A percentile compares a stretch with the other conserved stretches of the same genome.
These are phyloP conservation scores for Aureobasidium sp. DNA, from an alignment of 2,329 filamentous ascomycete genomes.

Conservation along the genomic window DNA sequence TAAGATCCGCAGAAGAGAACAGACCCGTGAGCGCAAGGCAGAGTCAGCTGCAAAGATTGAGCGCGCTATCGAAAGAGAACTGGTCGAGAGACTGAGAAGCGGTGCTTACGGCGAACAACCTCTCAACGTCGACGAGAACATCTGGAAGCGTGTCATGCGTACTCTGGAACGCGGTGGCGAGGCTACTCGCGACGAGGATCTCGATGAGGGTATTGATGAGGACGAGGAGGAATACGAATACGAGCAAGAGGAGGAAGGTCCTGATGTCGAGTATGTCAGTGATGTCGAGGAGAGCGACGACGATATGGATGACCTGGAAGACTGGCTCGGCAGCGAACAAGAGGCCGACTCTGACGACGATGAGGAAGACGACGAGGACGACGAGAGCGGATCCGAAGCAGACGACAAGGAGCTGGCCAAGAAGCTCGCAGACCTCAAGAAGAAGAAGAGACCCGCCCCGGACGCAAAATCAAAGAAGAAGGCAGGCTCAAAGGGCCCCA, in stretches of 20 bases:
- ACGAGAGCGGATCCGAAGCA: slow-evolving; percentile 45
- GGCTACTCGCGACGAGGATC: slow-evolving; percentile 72
- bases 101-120: slow-evolving; percentile 93
- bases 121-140: slow-evolving; percentile 85
- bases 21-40: slow-evolving; percentile 41
- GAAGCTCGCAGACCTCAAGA: slow-evolving; percentile 44
- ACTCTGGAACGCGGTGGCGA: slow-evolving; percentile 83
- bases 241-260: slow-evolving; percentile 57
- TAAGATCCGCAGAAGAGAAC: slow-evolving; percentile 58
- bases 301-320: slow-evolving; percentile 81
- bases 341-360: slow-evolving; percentile 44
- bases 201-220: slow-evolving; percentile 78
- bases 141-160: slow-evolving; percentile 95
- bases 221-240: slow-evolving; percentile 56
- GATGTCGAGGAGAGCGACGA: slow-evolving; percentile 67
- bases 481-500: slow-evolving; percentile 42
- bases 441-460: slow-evolving; percentile 49
- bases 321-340: slow-evolving; percentile 68
- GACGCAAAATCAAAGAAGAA: slow-evolving; percentile 45
- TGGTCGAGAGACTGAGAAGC: slow-evolving; percentile 82
- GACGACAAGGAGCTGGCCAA: slow-evolving; percentile 42
- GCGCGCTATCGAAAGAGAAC: slow-evolving; percentile 86
- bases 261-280: slow-evolving; percentile 85
- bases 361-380: slow-evolving; percentile 45
- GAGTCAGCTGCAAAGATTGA: slow-evolving; percentile 75